Conservation (phyloP, 225 moss, liverwort and hornwort genomes). For the Thuidium tamariscinum region DNA sequence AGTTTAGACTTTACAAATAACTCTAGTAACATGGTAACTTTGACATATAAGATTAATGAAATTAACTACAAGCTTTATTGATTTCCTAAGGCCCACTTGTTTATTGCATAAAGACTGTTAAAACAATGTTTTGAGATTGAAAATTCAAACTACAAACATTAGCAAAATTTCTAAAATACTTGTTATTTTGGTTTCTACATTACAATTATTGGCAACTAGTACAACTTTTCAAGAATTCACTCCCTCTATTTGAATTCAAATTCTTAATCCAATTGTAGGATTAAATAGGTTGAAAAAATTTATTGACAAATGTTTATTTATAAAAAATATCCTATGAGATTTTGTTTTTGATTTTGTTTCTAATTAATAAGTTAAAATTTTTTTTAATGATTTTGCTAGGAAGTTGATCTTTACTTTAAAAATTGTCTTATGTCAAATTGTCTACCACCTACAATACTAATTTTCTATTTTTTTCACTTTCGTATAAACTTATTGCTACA, state of each 20-base stretch:
- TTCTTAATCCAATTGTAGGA: neutral
- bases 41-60: too few relatives aligned
- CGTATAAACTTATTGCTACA: neutral
- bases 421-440: neutral
- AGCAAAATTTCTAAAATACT: too few relatives aligned
- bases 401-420: rapidly evolving
- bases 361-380: neutral
- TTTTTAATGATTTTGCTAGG: rapidly evolving
- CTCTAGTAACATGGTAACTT: too few relatives aligned
- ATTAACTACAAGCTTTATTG: too few relatives aligned
- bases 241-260: neutral
- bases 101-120: too few relatives aligned
- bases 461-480: neutral
- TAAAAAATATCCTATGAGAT: neutral
- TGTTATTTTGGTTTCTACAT: too few relatives aligned
- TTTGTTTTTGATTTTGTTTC: neutral
- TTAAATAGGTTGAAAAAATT: neutral
- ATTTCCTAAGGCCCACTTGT: too few relatives aligned
- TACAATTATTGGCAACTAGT: neutral
- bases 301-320: neutral
- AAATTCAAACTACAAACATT: too few relatives aligned
- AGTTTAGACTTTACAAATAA: too few relatives aligned
- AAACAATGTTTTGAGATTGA: too few relatives aligned
- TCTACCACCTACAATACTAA: neutral
- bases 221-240: neutral